A percentile compares a stretch with the other conserved stretches of the same genome.
Conservation (phyloP, 495 filamentous ascomycete species). For the Tuber borchii region DNA sequence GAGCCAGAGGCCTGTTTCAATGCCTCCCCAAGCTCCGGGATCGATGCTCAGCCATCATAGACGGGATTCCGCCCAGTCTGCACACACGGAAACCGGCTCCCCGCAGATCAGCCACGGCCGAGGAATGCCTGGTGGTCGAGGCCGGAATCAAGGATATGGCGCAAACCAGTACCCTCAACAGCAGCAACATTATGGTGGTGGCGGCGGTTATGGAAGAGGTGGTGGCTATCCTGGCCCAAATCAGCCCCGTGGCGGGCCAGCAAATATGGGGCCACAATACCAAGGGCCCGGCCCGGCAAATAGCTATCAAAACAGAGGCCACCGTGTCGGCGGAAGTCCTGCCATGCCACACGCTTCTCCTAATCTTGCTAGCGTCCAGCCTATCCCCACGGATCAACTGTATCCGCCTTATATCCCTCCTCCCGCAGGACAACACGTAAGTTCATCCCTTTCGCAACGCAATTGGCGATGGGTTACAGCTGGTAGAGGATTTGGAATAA, state of each 20-base stretch:
- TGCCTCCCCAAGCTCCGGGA: slow-evolving; percentile 31
- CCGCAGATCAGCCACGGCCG: slow-evolving; percentile 26
- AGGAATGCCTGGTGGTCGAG: slow-evolving; percentile 24
- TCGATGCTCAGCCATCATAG: slow-evolving; percentile 35
- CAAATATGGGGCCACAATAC: slow-evolving; percentile 25
- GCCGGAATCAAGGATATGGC: slow-evolving; percentile 26
- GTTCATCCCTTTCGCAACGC: not conserved
- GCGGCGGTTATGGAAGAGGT: slow-evolving; percentile 25
- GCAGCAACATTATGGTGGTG: slow-evolving; percentile 28
- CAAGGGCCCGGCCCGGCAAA: slow-evolving; percentile 9
- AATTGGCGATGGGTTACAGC: not conserved
- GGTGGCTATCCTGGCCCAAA: slow-evolving; percentile 22
- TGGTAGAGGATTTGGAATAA: not conserved
- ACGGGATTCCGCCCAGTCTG: slow-evolving; percentile 37
- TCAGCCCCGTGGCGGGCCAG: slow-evolving; percentile 32
- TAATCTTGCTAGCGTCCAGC: slow-evolving; percentile 26
- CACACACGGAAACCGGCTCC: slow-evolving; percentile 27
- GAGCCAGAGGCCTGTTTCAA: slow-evolving; percentile 32
- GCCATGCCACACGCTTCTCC: slow-evolving; percentile 36
- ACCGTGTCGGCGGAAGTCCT: slow-evolving; percentile 32
- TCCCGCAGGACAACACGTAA: slow-evolving; percentile 11
- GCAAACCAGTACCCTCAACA: slow-evolving; percentile 10
- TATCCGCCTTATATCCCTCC: slow-evolving; percentile 20
- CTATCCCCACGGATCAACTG: slow-evolving; percentile 30
- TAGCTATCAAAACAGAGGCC: slow-evolving; percentile 26